These are phyloP conservation scores for Apium graveolens DNA, from an alignment of 129 eudicot species.

Conservation along the genomic window DNA sequence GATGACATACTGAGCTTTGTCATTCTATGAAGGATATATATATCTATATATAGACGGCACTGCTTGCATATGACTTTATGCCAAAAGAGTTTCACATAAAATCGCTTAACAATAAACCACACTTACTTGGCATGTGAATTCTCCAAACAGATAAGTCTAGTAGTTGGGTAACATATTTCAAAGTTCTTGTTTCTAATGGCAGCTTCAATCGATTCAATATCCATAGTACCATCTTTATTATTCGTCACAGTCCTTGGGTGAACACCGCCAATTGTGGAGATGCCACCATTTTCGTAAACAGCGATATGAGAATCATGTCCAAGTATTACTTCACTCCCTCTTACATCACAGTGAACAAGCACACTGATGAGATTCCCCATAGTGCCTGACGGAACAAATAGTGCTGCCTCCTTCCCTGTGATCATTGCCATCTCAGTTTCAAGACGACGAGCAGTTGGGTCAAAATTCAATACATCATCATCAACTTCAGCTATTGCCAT, in stretches of 20 bases:
- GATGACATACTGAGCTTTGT: not conserved
- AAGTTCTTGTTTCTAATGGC: conserved; percentile 71
- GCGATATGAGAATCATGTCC: conserved; percentile 81
- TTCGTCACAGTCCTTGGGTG: conserved; percentile 85
- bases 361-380: conserved; percentile 95
- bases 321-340: conserved; percentile 94
- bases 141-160: conserved; percentile 88
- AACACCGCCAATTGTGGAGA: conserved; percentile 92
- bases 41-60: not conserved
- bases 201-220: conserved; percentile 51
- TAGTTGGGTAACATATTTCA: conserved; percentile 67
- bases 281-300: conserved; percentile 90
- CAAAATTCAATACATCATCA: conserved; percentile 66
- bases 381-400: conserved; percentile 96
- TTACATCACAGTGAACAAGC: conserved; percentile 72
- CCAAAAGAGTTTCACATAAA: not conserved
- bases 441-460: conserved; percentile 77
- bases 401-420: conserved; percentile 77
- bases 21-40: not conserved
- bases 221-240: conserved; percentile 85
- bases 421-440: conserved; percentile 79
- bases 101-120: not conserved
- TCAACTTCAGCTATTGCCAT: conserved; percentile 98
- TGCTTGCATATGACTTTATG: not conserved
- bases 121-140: conserved; percentile 92